Conservation (phyloP, 1,139 yeast genomes). For the Diutina catenulata region DNA sequence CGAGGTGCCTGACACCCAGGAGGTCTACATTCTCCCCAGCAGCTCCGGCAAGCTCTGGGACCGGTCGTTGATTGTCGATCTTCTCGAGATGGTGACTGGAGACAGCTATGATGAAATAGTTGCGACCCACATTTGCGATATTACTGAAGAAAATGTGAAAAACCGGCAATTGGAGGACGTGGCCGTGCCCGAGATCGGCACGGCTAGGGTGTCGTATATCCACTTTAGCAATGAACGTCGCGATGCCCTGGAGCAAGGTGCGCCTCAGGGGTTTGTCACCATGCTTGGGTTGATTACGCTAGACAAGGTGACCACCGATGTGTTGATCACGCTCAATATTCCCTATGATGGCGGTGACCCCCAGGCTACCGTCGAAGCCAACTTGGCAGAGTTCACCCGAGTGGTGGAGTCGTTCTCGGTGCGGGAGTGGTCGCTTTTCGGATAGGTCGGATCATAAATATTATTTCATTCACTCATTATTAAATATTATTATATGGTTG, state of each 20-base stretch:
- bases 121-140: not conserved
- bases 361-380: not conserved
- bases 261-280: not conserved
- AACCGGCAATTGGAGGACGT: not conserved
- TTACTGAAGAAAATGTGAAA: not conserved
- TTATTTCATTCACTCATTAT: not conserved
- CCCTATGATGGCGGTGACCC: not conserved
- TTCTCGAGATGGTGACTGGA: not conserved
- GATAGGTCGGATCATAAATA: not conserved
- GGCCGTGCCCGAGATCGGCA: not conserved
- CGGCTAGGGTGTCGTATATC: not conserved
- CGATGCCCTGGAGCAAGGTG: constrained; percentile 1
- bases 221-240: not conserved
- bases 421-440: not conserved
- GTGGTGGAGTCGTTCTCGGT: not conserved
- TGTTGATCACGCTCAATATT: not conserved
- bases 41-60: not conserved
- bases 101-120: not conserved
- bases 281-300: not conserved
- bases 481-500: not conserved
- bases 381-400: not conserved
- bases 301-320: not conserved
- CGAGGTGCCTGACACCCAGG: constrained; percentile 4
- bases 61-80: not conserved
- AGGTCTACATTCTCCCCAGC: constrained; percentile 1